These are phyloP conservation scores for Pseudevernia furfuracea DNA, from an alignment of 495 filamentous ascomycete species.

Conservation along the genomic window DNA sequence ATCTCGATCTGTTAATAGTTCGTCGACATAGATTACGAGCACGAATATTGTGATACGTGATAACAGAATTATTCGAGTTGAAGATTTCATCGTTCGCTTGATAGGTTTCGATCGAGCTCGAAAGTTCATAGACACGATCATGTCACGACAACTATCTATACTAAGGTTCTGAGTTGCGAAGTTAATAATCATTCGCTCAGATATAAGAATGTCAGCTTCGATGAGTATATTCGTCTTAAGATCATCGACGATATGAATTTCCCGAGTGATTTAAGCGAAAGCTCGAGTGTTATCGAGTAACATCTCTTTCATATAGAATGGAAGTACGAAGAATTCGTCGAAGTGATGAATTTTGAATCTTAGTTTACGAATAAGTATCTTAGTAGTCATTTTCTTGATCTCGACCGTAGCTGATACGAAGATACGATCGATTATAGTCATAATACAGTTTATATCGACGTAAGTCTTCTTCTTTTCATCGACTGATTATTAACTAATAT, in stretches of 20 bases:
- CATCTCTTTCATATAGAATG: background rate
- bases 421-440: background rate
- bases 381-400: background rate
- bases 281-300: background rate
- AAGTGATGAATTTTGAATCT: background rate
- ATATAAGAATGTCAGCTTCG: background rate
- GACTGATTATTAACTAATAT: background rate
- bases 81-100: background rate
- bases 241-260: background rate
- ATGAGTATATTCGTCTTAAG: constrained; percentile 6
- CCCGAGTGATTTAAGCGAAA: background rate
- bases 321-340: background rate
- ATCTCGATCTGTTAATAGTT: constrained; percentile 10
- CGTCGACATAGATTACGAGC: background rate
- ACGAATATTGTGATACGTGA: background rate
- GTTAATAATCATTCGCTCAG: background rate
- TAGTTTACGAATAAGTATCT: background rate
- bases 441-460: background rate
- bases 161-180: background rate
- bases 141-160: background rate
- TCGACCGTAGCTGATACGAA: background rate
- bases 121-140: background rate
- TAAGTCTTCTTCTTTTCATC: background rate
- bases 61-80: background rate
- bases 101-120: background rate